Evolutionary conservation across 345 rosid genomes (phyloP).

Genomic region (Aquilaria yunnanensis): DNA sequence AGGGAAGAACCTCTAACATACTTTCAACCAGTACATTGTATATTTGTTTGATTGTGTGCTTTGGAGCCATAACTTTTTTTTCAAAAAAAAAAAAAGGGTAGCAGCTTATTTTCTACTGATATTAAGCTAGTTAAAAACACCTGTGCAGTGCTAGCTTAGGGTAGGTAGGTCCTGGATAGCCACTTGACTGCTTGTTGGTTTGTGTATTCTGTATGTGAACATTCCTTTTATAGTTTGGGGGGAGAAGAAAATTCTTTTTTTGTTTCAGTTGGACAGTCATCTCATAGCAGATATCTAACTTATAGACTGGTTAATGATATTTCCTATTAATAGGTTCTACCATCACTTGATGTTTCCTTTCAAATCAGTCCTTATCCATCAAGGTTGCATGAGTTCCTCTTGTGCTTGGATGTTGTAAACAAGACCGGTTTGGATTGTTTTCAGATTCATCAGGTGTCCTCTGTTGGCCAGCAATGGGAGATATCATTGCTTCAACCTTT

Average conservation of each 20-base stretch:
- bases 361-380: constrained; percentile 77
- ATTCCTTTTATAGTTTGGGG: neutral
- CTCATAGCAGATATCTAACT: no score
- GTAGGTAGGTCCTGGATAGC: no score
- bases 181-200: neutral
- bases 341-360: constrained; percentile 71
- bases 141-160: no score
- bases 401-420: constrained; percentile 82
- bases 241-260: no score
- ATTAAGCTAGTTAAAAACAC: no score
- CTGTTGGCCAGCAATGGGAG: constrained; percentile 76
- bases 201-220: neutral
- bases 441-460: constrained; percentile 73
- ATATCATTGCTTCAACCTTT: constrained; percentile 72
- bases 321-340: constrained; percentile 49
- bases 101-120: no score
- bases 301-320: constrained; percentile 1
- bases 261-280: no score
- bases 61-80: no score
- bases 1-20: no score
- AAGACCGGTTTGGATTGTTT: constrained; percentile 63
- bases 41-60: no score
- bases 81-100: no score
- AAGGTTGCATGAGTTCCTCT: constrained; percentile 70
- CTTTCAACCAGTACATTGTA: no score